Evolutionary conservation across 495 filamentous ascomycete species (phyloP), one percentile per base, ranked within the genome.

Genomic region (Aspergillus cristatus): DNA sequence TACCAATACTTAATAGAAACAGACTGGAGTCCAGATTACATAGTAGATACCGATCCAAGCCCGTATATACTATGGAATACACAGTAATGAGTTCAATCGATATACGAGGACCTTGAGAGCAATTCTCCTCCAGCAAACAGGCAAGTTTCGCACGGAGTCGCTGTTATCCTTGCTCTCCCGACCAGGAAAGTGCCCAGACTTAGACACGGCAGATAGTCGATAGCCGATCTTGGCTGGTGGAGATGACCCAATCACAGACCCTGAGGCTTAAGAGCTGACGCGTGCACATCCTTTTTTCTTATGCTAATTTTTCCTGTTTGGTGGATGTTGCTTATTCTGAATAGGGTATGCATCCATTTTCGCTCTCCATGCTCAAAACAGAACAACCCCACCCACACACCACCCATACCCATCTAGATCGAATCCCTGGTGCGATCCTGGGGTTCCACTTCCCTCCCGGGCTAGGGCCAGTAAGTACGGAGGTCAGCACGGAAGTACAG

Each of bases 121-220:
- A 26, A 26, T 6, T 26, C 24, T 6, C 11, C 24, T 6, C 6
- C 24, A 26, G 24, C 11, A 26, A 11, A 26, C 24, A 11, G 11
- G 24, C 6, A 6, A n/a, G n/a, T n/a, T n/a, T n/a, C n/a, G n/a
- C n/a, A n/a, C n/a, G n/a, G n/a, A n/a, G n/a, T n/a, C n/a, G n/a
- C n/a, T n/a, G n/a, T n/a, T n/a, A n/a, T n/a, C n/a, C n/a, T n/a
- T n/a, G n/a, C n/a, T n/a, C n/a, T n/a, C n/a, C n/a, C n/a, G n/a
- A n/a, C 28, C 12, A 30, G 28, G 24, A 12, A 38, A 17, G 22
- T 28, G 22, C 4, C 28, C 14, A 15, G 31, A 3, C 12, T 24
- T 28, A 18, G 40, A 43, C 47, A 60, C 62, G 62, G 62, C 62
- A 65, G 62, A 65, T 66, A 58, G 56, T 66, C 62, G 62, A 66